Conservation (phyloP, 495 filamentous ascomycete genomes). For the Penicillium cinerascens region DNA sequence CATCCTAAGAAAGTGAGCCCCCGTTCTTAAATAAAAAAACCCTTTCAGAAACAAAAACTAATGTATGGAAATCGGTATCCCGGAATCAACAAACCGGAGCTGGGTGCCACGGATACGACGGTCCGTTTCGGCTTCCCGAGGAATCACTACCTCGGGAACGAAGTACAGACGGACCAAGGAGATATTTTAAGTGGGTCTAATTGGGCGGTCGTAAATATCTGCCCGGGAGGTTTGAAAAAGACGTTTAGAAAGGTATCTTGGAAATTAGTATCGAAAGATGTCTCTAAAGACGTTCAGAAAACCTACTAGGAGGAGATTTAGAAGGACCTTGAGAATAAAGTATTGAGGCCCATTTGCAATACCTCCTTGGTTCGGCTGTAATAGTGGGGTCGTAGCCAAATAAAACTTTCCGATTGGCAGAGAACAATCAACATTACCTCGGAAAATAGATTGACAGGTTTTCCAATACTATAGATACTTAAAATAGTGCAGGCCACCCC, state of each 20-base stretch:
- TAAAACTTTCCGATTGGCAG: neutral
- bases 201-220: no score
- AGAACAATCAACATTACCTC: neutral
- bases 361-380: no score
- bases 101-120: neutral
- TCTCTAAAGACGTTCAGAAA: no score
- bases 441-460: neutral
- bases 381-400: neutral
- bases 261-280: no score
- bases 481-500: neutral
- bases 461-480: neutral
- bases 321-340: no score
- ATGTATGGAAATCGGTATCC: neutral
- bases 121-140: neutral
- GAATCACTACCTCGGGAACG: neutral
- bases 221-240: no score
- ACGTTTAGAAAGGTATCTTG: no score
- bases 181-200: no score
- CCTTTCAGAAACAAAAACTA: neutral
- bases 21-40: neutral
- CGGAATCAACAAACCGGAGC: neutral
- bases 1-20: neutral
- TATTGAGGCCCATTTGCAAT: no score
- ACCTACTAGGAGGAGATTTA: no score
- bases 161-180: no score